phyloP scores from a whole-genome alignment of 352 stramenopile genomes.

The Phytopythium delawarense region DNA sequence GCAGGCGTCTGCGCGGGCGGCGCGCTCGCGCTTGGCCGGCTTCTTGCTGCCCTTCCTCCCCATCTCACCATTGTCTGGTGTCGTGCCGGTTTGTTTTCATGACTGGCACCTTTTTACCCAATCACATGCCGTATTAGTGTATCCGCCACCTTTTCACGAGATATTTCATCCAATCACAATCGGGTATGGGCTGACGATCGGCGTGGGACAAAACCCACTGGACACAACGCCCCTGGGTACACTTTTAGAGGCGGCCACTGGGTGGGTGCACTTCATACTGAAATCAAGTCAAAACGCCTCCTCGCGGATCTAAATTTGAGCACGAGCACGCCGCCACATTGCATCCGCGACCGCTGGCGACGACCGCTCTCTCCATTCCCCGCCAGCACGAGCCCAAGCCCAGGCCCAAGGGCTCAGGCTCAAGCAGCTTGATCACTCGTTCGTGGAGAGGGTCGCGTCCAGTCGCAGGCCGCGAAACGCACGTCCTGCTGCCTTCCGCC shows the following conservation, averaged over 20 bases:
- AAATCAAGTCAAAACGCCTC: background rate
- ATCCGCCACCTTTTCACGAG: background rate
- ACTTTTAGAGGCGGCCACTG: background rate
- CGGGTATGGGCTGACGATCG: background rate
- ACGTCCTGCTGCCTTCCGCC: no score
- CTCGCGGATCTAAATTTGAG: background rate
- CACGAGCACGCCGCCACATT: background rate
- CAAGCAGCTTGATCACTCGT: no score
- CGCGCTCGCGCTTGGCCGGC: background rate
- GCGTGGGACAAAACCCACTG: background rate
- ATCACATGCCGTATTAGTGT: background rate
- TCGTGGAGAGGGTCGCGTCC: background rate
- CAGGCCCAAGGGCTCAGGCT: no score
- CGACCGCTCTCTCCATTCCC: background rate
- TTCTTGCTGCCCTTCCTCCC: conserved; percentile 5
- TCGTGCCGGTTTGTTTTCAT: no score
- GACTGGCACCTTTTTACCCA: background rate
- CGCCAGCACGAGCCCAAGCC: no score
- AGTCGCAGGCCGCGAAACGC: background rate
- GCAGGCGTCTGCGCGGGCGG: background rate
- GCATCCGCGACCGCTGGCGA: background rate
- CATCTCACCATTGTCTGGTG: background rate
- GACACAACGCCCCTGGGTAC: conserved; percentile 1
- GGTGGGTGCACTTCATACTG: background rate
- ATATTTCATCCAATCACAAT: background rate